Conservation (phyloP, 2,329 filamentous ascomycete species). For the Arthroderma sp. region DNA sequence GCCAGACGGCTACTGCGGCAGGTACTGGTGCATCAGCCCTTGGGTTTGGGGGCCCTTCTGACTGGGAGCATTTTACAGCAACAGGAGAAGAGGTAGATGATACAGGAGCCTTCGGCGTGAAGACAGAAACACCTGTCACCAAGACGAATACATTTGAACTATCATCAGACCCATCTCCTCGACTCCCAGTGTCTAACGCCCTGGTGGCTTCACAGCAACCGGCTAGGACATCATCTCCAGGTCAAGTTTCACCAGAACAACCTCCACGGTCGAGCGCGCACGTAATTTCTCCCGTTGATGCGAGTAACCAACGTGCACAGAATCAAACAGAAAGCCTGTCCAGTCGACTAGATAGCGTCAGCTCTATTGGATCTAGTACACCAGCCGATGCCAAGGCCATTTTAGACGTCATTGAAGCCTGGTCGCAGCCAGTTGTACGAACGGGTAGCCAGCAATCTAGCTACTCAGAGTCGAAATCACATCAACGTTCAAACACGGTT, state of each 20-base stretch:
- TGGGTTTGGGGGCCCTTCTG: conserved; percentile 34
- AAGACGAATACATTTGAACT: conserved; percentile 1
- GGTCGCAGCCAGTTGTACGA: conserved; percentile 28
- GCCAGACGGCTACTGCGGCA: background rate
- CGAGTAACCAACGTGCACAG: background rate
- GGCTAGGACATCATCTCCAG: background rate
- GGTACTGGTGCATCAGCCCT: conserved; percentile 24
- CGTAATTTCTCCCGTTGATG: background rate
- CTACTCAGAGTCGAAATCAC: background rate
- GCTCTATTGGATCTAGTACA: conserved; percentile 19
- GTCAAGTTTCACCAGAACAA: conserved; percentile 1
- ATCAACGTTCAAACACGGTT: conserved; percentile 2
- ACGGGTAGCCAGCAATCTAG: background rate
- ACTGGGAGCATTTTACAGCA: conserved; percentile 37
- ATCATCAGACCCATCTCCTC: background rate
- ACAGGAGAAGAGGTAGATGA: conserved; percentile 30
- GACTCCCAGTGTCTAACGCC: background rate
- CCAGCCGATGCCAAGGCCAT: conserved; percentile 23
- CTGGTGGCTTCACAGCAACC: background rate
- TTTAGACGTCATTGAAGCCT: conserved; percentile 35
- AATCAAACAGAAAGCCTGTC: conserved; percentile 7
- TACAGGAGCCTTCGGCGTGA: conserved; percentile 8
- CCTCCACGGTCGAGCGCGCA: background rate
- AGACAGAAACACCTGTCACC: background rate
- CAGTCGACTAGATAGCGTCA: conserved; percentile 22